These are phyloP conservation scores for Neopestalotiopsis clavispora DNA, from an alignment of 2,329 filamentous ascomycete species.

Conservation along the genomic window DNA sequence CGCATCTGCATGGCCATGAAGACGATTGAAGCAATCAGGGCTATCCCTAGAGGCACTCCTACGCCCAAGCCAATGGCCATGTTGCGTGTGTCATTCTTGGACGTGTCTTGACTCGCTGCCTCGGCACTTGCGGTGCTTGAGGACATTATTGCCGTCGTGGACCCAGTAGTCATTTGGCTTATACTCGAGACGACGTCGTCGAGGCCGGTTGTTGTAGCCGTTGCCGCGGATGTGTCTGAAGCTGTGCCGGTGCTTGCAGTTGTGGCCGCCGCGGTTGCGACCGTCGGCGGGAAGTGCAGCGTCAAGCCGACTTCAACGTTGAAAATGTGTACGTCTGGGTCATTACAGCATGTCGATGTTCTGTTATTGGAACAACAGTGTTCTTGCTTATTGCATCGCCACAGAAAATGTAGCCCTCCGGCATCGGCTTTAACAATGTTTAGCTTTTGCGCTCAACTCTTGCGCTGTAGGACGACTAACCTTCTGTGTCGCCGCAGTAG, in stretches of 20 bases:
- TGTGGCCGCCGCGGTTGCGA: neutral
- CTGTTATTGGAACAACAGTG: slow-evolving; percentile 24
- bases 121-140: neutral
- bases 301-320: slow-evolving; percentile 9
- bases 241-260: neutral
- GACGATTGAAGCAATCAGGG: slow-evolving; percentile 15
- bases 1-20: slow-evolving; percentile 23
- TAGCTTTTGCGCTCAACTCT: neutral
- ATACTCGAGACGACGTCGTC: neutral
- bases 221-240: neutral
- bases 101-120: neutral
- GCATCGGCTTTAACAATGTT: slow-evolving; percentile 12
- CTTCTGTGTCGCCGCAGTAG: slow-evolving; percentile 23
- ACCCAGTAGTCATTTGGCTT: neutral
- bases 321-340: slow-evolving; percentile 12
- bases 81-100: slow-evolving; percentile 8
- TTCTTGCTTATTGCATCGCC: slow-evolving; percentile 17
- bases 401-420: slow-evolving; percentile 23
- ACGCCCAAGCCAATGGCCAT: slow-evolving; percentile 21
- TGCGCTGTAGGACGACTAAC: slow-evolving; percentile 17
- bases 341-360: slow-evolving; percentile 22
- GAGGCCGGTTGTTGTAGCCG: neutral
- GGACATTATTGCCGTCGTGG: neutral
- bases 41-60: slow-evolving; percentile 22
- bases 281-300: slow-evolving; percentile 6